These are phyloP conservation scores for Curvularia spicifera DNA, from an alignment of 2,329 filamentous ascomycete species.

Conservation along the genomic window DNA sequence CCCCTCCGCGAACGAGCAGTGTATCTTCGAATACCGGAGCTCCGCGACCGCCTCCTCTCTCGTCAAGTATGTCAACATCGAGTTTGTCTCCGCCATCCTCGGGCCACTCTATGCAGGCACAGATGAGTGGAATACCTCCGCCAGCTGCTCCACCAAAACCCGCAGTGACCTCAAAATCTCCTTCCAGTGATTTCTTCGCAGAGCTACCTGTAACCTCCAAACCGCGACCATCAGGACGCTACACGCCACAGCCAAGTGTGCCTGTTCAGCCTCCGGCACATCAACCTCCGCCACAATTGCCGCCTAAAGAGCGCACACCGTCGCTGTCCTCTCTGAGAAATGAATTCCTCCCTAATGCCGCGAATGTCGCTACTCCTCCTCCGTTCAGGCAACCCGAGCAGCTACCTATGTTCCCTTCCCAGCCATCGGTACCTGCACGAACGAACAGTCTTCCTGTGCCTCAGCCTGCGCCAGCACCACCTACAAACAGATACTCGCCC, in stretches of 20 bases:
- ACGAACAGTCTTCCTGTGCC: conserved; percentile 44
- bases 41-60: conserved; percentile 30
- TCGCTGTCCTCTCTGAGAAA: conserved; percentile 48
- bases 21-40: conserved; percentile 46
- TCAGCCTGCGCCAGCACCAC: conserved; percentile 36
- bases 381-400: conserved; percentile 53
- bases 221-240: conserved; percentile 48
- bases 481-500: conserved; percentile 39
- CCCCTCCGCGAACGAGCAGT: conserved; percentile 69
- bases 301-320: conserved; percentile 44
- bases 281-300: conserved; percentile 31
- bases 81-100: conserved; percentile 52
- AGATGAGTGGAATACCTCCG: conserved; percentile 40
- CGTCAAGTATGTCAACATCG: conserved; percentile 43
- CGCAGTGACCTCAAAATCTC: conserved; percentile 35
- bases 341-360: conserved; percentile 42
- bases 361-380: conserved; percentile 25
- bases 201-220: conserved; percentile 56
- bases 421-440: conserved; percentile 39
- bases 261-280: conserved; percentile 34
- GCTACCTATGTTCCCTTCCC: conserved; percentile 46
- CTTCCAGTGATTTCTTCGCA: conserved; percentile 55
- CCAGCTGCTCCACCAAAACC: conserved; percentile 33
- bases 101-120: conserved; percentile 45
- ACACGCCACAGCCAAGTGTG: conserved; percentile 46